Conservation (phyloP, 1,284 basidiomycete species). For the Pascua sp. region DNA sequence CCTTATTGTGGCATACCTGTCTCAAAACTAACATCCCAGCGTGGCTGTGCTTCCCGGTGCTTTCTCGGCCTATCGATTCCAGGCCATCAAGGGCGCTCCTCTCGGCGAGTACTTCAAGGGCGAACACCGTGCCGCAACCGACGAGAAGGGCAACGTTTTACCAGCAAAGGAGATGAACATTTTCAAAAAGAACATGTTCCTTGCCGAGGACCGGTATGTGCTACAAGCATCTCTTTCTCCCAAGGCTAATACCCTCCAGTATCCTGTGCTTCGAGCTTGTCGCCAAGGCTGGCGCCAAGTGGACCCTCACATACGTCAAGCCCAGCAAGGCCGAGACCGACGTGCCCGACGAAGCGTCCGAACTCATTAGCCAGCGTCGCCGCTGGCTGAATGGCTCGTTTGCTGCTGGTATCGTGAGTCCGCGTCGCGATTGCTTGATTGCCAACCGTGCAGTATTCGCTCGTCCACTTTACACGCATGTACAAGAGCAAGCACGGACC, state of each 20-base stretch:
- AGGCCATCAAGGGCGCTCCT: conserved; percentile 85
- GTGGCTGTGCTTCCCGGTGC: conserved; percentile 87
- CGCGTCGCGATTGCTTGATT: too few relatives aligned
- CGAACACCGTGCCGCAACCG: conserved; percentile 90
- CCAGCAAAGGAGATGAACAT: conserved; percentile 84
- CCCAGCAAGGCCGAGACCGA: conserved; percentile 79
- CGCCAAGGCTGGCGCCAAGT: conserved; percentile 78
- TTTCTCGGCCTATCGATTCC: conserved; percentile 89
- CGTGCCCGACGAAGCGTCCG: conserved; percentile 68
- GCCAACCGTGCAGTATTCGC: conserved; percentile 59
- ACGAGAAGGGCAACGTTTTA: conserved; percentile 72
- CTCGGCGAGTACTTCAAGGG: conserved; percentile 98
- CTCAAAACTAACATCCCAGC: too few relatives aligned
- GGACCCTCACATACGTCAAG: conserved; percentile 92
- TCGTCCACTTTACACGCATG: conserved; percentile 90
- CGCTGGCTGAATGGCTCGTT: conserved; percentile 97
- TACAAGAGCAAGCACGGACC: conserved; percentile 80
- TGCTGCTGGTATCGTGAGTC: conserved; percentile 70
- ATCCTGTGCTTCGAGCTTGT: conserved; percentile 96
- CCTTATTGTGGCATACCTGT: too few relatives aligned
- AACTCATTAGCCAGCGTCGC: conserved; percentile 88
- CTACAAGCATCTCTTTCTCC: conserved; percentile 60
- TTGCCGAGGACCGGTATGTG: conserved; percentile 94
- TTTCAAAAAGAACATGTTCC: conserved; percentile 78
- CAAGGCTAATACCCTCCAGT: too few relatives aligned